A percentile compares a stretch with the other conserved stretches of the same genome.
These are phyloP conservation scores for Metarhizium brunneum DNA, from an alignment of 2,329 filamentous ascomycete genomes.

Conservation along the genomic window DNA sequence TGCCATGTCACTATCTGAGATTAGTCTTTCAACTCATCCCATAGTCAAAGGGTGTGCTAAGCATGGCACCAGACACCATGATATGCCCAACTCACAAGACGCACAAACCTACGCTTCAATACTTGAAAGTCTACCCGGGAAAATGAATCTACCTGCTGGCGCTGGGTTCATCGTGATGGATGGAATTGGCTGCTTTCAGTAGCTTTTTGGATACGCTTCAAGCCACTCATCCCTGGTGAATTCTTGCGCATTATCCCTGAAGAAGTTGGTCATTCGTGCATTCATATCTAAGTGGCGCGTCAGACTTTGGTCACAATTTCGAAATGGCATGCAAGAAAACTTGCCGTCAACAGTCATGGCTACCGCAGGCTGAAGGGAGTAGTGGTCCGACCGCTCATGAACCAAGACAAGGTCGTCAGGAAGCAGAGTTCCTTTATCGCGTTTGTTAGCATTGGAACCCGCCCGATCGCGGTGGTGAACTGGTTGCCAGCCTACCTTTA, in stretches of 20 bases:
- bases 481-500: constrained; percentile 3
- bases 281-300: constrained; percentile 7
- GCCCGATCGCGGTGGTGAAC: accelerated
- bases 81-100: too few relatives aligned
- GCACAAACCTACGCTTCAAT: too few relatives aligned
- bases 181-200: too few relatives aligned
- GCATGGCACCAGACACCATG: too few relatives aligned
- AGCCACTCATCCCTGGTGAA: constrained; percentile 10
- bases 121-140: too few relatives aligned
- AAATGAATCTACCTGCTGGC: too few relatives aligned
- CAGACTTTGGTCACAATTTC: neutral
- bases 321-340: neutral
- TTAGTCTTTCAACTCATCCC: too few relatives aligned
- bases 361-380: constrained; percentile 12
- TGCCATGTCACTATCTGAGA: too few relatives aligned
- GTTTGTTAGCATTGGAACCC: neutral
- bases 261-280: constrained; percentile 6
- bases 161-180: too few relatives aligned
- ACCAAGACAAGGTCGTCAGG: constrained; percentile 12
- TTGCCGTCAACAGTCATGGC: constrained; percentile 7
- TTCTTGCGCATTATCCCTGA: neutral
- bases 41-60: too few relatives aligned
- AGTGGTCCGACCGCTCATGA: constrained; percentile 14
- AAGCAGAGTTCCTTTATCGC: constrained; percentile 9
- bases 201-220: neutral